Base-by-base conservation (phyloP, 2,329 filamentous ascomycete species). In the Diaporthe longicolla region DNA sequence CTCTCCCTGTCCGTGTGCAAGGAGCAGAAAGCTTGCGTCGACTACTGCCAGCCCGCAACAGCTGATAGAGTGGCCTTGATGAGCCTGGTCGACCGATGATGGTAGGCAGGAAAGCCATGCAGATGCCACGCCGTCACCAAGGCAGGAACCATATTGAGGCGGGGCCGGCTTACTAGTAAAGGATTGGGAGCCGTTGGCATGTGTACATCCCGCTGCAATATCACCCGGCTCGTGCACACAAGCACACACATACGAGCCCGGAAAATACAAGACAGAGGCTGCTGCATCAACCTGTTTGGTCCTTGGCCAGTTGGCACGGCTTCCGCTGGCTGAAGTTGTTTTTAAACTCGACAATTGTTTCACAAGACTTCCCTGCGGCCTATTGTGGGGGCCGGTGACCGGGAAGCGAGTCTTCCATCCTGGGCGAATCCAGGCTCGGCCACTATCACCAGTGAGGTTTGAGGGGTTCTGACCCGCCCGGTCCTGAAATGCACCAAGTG, bases 271-370 rank as follows among this genome's bases (percentile, higher is more conserved):
- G 59, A 48, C 59, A 48, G 29, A 32, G 63, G 50, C 48, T 54
- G 63, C 45, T 54, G 32, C 32, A 24, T 40, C 57, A 50, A 59
- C 43, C 37, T 40, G 52, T 48, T 40, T 48, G 69, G 21, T n/a
- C 68, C 40, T 48, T 45, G 45, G 13, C 45, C n/a, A 61, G 45
- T 43, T 55, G 57, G 40, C 32, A 45, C 48, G 19, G 70, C 40
- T 59, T 61, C 43, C 43, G 54, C 54, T 59, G 63, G 63, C 63
- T 40, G 54, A 21, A 17, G 54, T 71, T 59, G 68, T 50, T 71
- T 55, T 58, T 61, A 48, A 45, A 55, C 57, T 63, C 43, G 48
- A 61, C 70, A 52, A 71, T 63, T 71, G 70, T 63, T 71, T 71
- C 57, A 63, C 57, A 43, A 63, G 57, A 43, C 45, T 71, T 55